Evolutionary conservation across 2,329 filamentous ascomycete genomes (phyloP).

Genomic region (Capronia coronata): DNA sequence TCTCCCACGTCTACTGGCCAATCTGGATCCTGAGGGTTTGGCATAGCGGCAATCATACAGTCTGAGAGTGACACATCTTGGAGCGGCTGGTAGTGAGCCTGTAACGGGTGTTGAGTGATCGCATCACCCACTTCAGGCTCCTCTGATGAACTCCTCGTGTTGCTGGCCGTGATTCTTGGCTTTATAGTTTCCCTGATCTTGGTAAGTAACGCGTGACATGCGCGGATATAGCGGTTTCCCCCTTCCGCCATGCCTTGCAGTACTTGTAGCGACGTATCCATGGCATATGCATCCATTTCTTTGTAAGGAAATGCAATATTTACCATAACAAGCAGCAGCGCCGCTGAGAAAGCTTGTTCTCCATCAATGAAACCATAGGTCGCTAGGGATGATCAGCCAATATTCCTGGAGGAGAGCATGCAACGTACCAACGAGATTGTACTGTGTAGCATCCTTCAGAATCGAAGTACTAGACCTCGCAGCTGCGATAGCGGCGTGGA

Average conservation of each 20-base stretch:
- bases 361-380: constrained; percentile 55
- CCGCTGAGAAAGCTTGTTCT: constrained; percentile 52
- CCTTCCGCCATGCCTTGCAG: constrained; percentile 48
- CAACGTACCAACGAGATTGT: constrained; percentile 45
- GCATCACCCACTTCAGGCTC: constrained; percentile 2
- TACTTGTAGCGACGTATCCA: constrained; percentile 44
- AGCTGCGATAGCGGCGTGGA: constrained; percentile 49
- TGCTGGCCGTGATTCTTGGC: not conserved
- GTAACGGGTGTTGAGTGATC: not conserved
- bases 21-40: constrained; percentile 21
- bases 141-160: no score
- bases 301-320: constrained; percentile 48
- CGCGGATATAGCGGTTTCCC: constrained; percentile 47
- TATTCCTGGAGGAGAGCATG: not conserved
- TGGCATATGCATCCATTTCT: constrained; percentile 38
- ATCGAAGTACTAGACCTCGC: constrained; percentile 46
- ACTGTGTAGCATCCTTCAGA: constrained; percentile 45
- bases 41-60: not conserved
- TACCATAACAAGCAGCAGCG: constrained; percentile 51
- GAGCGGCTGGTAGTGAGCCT: no score
- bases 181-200: constrained; percentile 33
- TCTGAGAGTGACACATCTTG: not conserved
- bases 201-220: constrained; percentile 36
- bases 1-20: constrained; percentile 33
- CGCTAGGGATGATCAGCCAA: constrained; percentile 31